Evolutionary conservation across 2,329 filamentous ascomycete genomes (phyloP), one percentile per base, ranked within the genome.

Genomic region (Stachybotrys chlorohalonatus): DNA sequence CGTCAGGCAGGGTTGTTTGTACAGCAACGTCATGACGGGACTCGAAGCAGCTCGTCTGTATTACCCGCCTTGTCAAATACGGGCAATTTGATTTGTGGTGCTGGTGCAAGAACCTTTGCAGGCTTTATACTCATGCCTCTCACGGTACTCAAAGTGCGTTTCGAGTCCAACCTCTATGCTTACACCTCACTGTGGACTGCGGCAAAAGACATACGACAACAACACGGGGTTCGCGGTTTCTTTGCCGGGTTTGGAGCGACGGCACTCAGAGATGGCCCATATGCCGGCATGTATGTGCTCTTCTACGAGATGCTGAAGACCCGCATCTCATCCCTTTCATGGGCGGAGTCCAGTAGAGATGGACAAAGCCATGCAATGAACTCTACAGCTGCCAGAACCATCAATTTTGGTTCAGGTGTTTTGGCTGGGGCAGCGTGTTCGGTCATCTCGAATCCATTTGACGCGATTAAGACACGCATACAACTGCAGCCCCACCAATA

Each of bases 221-320:
- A 76, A 0, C 86, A 93, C 61, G 92, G 94, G 0, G 54, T 89
- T 4, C 82, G 86, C 32, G 94, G 93, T 0, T 95, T 99, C 71
- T 97, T 97, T 65, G 84, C 89, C 0, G 94, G 94, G 1, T 96
- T 95, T 65, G 94, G 94, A 47, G 94, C 93, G 1, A 99, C 94
- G 0, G 90, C 94, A 1, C 83, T 95, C 31, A 82, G 94, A 49
- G 94, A 99, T 70, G 94, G 92, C n/a, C 94, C 94, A 0, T 97
- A 97, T 68, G 94, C 94, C 0, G 94, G 94, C 0, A 77, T 96
- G 15, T 99, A 99, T 66, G 90, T 99, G 1, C 75, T 96, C 7
- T 89, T 96, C 62, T 99, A 99, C 71, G 94, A 99, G 73, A 82
- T 89, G 65, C 79, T 84, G 55, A 95, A 95, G 72, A 81, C 77